Percentiles rank a stretch among this genome's conserved stretches.
Evolutionary conservation across 2,329 filamentous ascomycete genomes (phyloP).

Genomic region (Penicillium concentricum): DNA sequence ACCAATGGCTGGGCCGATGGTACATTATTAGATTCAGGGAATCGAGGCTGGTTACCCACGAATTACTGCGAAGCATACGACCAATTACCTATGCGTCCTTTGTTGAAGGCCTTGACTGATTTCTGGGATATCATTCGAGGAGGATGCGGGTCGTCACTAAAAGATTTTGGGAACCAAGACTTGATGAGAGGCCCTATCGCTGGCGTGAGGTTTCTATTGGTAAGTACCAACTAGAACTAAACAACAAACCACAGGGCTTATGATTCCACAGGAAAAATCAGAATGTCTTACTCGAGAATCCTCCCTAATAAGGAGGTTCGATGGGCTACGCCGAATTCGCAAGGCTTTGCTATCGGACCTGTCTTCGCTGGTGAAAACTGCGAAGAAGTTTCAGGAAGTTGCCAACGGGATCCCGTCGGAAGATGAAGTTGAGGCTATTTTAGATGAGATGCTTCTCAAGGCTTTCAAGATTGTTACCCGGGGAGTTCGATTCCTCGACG

Average conservation of each 20-base stretch:
- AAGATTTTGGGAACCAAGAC: conserved; percentile 85
- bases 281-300: conserved; percentile 85
- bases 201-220: conserved; percentile 83
- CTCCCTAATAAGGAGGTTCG: conserved; percentile 69
- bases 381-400: conserved; percentile 78
- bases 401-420: conserved; percentile 51
- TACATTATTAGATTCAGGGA: conserved; percentile 79
- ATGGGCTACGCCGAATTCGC: conserved; percentile 73
- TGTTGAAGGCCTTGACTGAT: conserved; percentile 82
- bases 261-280: conserved; percentile 69
- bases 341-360: conserved; percentile 88
- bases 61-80: conserved; percentile 98
- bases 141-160: conserved; percentile 70
- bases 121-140: conserved; percentile 89
- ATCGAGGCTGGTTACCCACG: conserved; percentile 91
- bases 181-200: conserved; percentile 93
- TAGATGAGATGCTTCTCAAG: conserved; percentile 91
- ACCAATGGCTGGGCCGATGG: conserved; percentile 99
- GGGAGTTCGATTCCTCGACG: conserved; percentile 83
- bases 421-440: conserved; percentile 53
- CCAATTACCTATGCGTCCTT: conserved; percentile 77
- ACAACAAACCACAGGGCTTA: conserved; percentile 5
- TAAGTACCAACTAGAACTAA: conserved; percentile 50
- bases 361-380: conserved; percentile 82
- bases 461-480: conserved; percentile 93